phyloP scores from a whole-genome alignment of 2,329 filamentous ascomycete species.

The Cladosporium sp. region DNA sequence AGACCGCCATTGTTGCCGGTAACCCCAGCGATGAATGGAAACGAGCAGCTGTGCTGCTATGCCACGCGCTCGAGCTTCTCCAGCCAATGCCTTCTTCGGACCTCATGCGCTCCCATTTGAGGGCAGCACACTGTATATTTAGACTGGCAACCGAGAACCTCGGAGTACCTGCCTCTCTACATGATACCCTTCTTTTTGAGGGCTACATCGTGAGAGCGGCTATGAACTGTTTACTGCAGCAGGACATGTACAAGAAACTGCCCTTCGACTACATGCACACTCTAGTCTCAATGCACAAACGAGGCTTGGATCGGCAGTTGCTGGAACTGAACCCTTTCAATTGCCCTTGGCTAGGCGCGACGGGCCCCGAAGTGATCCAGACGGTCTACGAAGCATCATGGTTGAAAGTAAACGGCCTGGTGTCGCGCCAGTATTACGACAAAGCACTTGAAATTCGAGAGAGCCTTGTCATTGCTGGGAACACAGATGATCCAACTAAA shows the following conservation, averaged over 20 bases:
- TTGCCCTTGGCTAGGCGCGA: not conserved
- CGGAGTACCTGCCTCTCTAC: conserved; percentile 5
- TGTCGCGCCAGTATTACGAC: not conserved
- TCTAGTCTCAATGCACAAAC: not conserved
- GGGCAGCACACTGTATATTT: conserved; percentile 14
- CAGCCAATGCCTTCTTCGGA: conserved; percentile 6
- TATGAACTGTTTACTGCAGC: conserved; percentile 16
- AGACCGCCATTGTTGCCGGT: not conserved
- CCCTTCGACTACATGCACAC: conserved; percentile 7
- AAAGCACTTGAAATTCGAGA: not conserved
- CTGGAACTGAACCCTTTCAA: not conserved
- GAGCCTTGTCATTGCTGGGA: not conserved
- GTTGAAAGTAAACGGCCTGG: not conserved
- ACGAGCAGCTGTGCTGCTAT: conserved; percentile 16
- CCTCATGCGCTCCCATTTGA: conserved; percentile 12
- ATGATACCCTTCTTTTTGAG: conserved; percentile 17
- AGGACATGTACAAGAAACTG: conserved; percentile 10
- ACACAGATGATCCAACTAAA: not conserved
- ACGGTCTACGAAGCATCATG: not conserved
- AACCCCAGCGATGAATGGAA: conserved; percentile 12
- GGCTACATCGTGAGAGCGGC: conserved; percentile 18
- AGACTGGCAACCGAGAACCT: not conserved
- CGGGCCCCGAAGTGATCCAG: not conserved
- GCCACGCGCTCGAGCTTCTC: conserved; percentile 17
- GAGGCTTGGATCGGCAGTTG: not conserved